Evolutionary conservation across 345 rosid genomes (phyloP).

Genomic region (Eucalyptus regnans): DNA sequence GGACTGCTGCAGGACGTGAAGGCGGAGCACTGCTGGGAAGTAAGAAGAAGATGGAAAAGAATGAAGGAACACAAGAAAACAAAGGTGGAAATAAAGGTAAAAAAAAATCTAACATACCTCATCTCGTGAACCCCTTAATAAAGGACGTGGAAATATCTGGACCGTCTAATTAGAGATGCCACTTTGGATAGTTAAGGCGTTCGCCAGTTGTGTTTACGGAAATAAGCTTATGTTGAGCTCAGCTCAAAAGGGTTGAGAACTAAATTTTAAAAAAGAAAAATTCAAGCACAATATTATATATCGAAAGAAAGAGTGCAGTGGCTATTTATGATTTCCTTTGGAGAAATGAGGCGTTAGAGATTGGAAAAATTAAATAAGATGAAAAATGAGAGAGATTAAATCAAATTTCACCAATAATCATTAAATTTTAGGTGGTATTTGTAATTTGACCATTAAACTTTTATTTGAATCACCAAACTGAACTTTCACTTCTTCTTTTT

Average conservation of each 20-base stretch:
- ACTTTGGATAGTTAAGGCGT: not conserved
- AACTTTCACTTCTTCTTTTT: not conserved
- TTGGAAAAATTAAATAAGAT: not conserved
- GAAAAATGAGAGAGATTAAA: not conserved
- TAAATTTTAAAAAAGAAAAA: not conserved
- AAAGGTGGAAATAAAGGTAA: not conserved
- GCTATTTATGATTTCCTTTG: not conserved
- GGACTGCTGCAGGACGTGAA: too few species aligned
- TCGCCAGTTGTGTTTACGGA: not conserved
- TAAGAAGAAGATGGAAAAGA: not conserved
- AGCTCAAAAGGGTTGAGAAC: not conserved
- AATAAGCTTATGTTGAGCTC: not conserved
- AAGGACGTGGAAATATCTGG: not conserved
- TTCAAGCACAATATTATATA: not conserved
- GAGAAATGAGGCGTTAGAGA: not conserved
- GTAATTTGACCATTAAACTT: not conserved
- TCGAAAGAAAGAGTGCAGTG: not conserved
- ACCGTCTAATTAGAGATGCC: not conserved
- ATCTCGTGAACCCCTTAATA: not conserved
- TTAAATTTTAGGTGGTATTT: not conserved
- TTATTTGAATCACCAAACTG: not conserved
- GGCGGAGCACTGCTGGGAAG: too few species aligned
- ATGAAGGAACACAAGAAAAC: not conserved
- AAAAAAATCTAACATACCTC: not conserved
- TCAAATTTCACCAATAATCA: not conserved